A percentile compares a stretch with the other conserved stretches of the same genome.
These are phyloP conservation scores for Prunella vulgaris DNA, from an alignment of 257 asterid species.

Conservation along the genomic window DNA sequence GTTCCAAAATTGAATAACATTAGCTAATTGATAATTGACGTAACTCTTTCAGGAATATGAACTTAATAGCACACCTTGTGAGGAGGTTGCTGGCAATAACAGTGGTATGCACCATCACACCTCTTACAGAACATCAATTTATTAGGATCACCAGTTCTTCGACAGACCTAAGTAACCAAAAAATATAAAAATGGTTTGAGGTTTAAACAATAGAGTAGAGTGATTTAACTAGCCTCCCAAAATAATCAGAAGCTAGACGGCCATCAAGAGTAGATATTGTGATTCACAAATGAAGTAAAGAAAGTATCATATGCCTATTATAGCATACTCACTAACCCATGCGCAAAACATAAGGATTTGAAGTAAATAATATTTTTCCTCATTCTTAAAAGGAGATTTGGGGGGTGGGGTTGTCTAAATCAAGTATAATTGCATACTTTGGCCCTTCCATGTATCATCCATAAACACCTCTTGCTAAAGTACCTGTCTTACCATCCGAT, in stretches of 20 bases:
- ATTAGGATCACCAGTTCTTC: constrained; percentile 87
- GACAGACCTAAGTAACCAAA: constrained; percentile 59
- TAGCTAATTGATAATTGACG: constrained; percentile 12
- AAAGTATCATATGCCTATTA: neutral
- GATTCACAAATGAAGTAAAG: constrained; percentile 1
- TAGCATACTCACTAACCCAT: neutral
- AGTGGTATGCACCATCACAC: constrained; percentile 90
- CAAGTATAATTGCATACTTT: too few relatives aligned
- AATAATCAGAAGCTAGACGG: constrained; percentile 9
- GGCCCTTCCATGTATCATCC: too few relatives aligned
- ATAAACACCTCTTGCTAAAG: too few relatives aligned
- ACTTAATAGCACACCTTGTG: constrained; percentile 63
- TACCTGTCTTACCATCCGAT: too few relatives aligned
- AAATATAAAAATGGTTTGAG: constrained; percentile 1
- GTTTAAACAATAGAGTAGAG: constrained; percentile 2
- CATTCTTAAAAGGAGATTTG: too few relatives aligned
- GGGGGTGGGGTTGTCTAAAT: too few relatives aligned
- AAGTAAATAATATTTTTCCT: too few relatives aligned
- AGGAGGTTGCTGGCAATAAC: constrained; percentile 97
- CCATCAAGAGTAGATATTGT: neutral
- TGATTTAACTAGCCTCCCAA: constrained; percentile 1
- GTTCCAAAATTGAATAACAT: constrained; percentile 23
- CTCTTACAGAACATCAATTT: constrained; percentile 96
- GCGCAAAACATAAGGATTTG: neutral
- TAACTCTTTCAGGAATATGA: constrained; percentile 8